phyloP scores from a whole-genome alignment of 257 asterid genomes.

The Scutellaria galericulata region DNA sequence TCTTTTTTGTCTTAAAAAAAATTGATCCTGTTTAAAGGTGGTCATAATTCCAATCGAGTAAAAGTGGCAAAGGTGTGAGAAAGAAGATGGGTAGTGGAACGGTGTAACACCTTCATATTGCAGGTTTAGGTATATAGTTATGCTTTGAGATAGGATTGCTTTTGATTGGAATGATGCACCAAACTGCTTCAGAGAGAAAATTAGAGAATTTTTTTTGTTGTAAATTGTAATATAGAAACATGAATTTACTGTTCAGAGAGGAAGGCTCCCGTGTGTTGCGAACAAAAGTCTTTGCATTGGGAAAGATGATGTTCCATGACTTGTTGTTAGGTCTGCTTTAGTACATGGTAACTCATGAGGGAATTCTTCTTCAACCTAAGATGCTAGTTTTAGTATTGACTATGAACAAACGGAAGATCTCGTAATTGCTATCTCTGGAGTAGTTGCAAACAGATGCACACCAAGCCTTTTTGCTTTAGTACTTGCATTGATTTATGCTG shows the following conservation, averaged over 20 bases:
- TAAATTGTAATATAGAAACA: not conserved
- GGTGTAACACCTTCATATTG: not conserved
- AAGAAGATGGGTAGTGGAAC: not conserved
- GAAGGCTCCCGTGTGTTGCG: not conserved
- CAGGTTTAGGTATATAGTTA: not conserved
- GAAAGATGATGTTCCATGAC: not conserved
- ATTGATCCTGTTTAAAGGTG: not conserved
- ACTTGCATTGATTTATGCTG: slow-evolving; percentile 8
- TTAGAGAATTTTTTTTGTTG: not conserved
- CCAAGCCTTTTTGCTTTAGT: not conserved
- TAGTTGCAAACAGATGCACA: slow-evolving; percentile 2
- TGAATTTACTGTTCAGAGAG: not conserved
- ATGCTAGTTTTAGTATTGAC: not conserved
- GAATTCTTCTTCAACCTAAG: not conserved
- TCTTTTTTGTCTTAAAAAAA: not conserved
- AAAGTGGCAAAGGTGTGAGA: not conserved
- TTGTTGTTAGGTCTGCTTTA: slow-evolving; percentile 3
- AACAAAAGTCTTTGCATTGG: not conserved
- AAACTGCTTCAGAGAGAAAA: not conserved
- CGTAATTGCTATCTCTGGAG: not conserved
- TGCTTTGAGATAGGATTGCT: not conserved
- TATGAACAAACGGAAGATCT: not conserved
- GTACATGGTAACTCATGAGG: slow-evolving; percentile 4
- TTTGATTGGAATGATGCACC: not conserved
- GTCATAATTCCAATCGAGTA: not conserved